Percentiles rank a stretch among this genome's conserved stretches.
Conservation (phyloP, 2,329 filamentous ascomycete genomes). For the Dactylonectria macrodidyma region DNA sequence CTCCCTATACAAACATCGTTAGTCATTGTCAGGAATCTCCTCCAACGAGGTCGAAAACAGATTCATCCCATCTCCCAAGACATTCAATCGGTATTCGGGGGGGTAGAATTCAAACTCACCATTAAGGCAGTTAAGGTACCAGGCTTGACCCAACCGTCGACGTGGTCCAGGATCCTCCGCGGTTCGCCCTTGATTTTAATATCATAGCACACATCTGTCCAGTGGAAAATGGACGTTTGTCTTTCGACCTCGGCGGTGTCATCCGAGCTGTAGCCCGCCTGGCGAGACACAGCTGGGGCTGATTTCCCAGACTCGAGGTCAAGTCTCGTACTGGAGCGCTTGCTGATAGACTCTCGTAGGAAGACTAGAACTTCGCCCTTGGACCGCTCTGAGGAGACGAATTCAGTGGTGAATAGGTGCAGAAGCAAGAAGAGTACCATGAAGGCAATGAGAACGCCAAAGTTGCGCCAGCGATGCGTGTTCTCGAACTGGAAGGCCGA, state of each 20-base stretch:
- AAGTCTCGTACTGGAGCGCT: too few relatives aligned
- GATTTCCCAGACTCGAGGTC: too few relatives aligned
- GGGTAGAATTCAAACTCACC: constrained; percentile 53
- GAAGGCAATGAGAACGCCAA: constrained; percentile 35
- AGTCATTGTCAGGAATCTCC: not conserved
- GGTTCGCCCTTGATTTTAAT: constrained; percentile 76
- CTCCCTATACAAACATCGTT: constrained; percentile 52
- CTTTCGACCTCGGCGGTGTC: constrained; percentile 18
- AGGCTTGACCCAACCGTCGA: constrained; percentile 81
- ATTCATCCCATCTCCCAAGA: constrained; percentile 43
- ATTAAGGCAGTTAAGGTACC: constrained; percentile 79
- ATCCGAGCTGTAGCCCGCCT: constrained; percentile 1
- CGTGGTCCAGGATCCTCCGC: constrained; percentile 76
- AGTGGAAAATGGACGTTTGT: constrained; percentile 70
- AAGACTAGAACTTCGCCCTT: constrained; percentile 44
- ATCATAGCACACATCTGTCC: constrained; percentile 80
- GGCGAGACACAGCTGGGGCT: too few relatives aligned
- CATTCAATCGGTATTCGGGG: too few relatives aligned
- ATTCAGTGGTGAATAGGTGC: constrained; percentile 39
- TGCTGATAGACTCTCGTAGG: constrained; percentile 14
- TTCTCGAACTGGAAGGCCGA: constrained; percentile 30
- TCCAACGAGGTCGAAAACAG: not conserved
- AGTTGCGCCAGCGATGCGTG: constrained; percentile 37
- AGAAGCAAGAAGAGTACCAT: constrained; percentile 35
- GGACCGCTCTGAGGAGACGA: constrained; percentile 39